Evolutionary conservation across 306 rosid species (phyloP), one percentile per base, ranked within the genome.

Genomic region (Trichosanthes cucumerina): DNA sequence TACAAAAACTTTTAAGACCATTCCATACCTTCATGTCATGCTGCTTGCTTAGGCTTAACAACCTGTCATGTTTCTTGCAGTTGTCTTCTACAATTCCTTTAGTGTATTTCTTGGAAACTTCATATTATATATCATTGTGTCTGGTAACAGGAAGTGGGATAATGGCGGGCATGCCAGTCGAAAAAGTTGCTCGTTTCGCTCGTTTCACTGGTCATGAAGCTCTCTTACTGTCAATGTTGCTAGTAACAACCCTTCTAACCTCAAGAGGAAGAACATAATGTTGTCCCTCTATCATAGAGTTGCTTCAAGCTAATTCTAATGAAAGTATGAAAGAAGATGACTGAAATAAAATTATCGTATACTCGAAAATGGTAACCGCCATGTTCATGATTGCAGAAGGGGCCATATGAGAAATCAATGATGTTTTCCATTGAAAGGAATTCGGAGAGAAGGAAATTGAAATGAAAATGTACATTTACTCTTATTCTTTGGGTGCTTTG

Each of bases 281-380:
- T 80, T 72, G 34, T 62, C 57, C 82, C 62, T 78, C 69, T 77
- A 28, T 76, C 46, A 58, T 70, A 36, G 84, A 65, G 24, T 68
- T 84, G 72, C 88, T 62, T 75, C 54, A 76, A 78, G 80, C 84
- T 78, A 63, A 87, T 78, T 79, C 68, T 54, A 47, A 63, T 15
- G 13, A 65, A 36, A 18, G 15, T 65, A 33, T 7, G 43, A 59
- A 79, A 26, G 81, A 80, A 64, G 66, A 50, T 75, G 47, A 77
- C 79, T 26, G 62, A 63, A 60, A 81, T 77, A 80, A 74, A 78
- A 78, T 39, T 53, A 78, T 39, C 66, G 80, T 77, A 75, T 52
- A 64, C 58, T 73, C 81, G 76, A 81, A 80, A 50, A 31, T 33
- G 79, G 65, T 2, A 65, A 13, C 41, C 14, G 4, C 15, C 5